Conservation (phyloP, 2,329 filamentous ascomycete species). For the Clonostachys byssicola region DNA sequence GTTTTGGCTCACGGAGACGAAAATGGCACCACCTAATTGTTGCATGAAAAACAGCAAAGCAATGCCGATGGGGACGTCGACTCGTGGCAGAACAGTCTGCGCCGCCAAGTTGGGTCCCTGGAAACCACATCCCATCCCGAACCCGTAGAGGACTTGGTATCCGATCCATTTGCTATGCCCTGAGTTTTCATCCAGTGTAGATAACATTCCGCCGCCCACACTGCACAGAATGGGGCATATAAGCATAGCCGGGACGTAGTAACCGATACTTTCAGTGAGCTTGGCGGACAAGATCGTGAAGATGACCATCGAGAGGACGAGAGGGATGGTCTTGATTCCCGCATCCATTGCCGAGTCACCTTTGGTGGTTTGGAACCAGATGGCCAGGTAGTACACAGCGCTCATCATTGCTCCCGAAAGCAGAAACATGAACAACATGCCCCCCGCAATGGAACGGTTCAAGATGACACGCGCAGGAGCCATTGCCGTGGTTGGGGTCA, state of each 20-base stretch:
- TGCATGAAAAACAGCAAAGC: slow-evolving; percentile 38
- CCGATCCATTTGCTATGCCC: slow-evolving; percentile 6
- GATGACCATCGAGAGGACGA: slow-evolving; percentile 34
- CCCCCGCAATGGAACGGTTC: slow-evolving; percentile 72
- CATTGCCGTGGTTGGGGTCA: slow-evolving; percentile 23
- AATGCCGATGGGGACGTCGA: slow-evolving; percentile 34
- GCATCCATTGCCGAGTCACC: slow-evolving; percentile 19
- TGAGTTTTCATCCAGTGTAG: slow-evolving; percentile 19
- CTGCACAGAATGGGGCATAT: slow-evolving; percentile 35
- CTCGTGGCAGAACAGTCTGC: slow-evolving; percentile 34
- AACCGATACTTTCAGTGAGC: slow-evolving; percentile 29
- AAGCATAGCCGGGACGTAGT: slow-evolving; percentile 39
- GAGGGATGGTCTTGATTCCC: slow-evolving; percentile 23
- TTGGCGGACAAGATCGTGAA: slow-evolving; percentile 31
- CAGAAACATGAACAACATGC: slow-evolving; percentile 17
- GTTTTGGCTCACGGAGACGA: slow-evolving; percentile 36
- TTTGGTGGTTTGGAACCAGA: slow-evolving; percentile 41
- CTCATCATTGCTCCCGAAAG: neutral
- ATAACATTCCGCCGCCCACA: slow-evolving; percentile 35
- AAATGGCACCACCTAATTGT: slow-evolving; percentile 35
- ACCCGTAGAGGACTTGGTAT: slow-evolving; percentile 27
- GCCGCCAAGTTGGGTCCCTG: slow-evolving; percentile 39
- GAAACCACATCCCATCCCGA: slow-evolving; percentile 33
- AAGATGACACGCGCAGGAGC: slow-evolving; percentile 64
- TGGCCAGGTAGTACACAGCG: slow-evolving; percentile 29